Evolutionary conservation across 441 rosid species (phyloP), one percentile per base, ranked within the genome.

Genomic region (Melastoma candidum): DNA sequence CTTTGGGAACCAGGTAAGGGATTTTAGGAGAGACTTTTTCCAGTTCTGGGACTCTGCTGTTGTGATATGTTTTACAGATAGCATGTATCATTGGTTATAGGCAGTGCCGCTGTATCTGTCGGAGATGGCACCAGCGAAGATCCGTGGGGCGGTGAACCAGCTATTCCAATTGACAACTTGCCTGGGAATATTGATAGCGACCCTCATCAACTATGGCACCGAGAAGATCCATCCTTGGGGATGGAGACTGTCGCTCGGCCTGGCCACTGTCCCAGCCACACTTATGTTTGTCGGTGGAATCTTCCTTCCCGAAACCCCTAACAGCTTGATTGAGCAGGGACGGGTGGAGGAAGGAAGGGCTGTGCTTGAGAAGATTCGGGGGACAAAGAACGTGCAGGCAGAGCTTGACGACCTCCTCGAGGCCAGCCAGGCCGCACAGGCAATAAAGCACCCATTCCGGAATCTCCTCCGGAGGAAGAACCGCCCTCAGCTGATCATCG

Each of bases 21-120:
- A 6, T 36, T 36, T 36, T 36, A 36, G 1, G 8, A 1, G 7
- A 6, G 41, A 9, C 41, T 9, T 6, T 36, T 17, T 17, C 22
- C 22, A 9, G 8, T 36, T 36, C 8, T 4, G 41, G 41, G 41
- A 36, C 41, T 46, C 22, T 9, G 10, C 7, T 56, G 14, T 56
- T 6, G 13, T 8, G 26, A 11, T 4, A 17, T 17, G 22, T 17
- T 17, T 17, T 17, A 17, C 22, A 85, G 1, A 17, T 17, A 17
- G 22, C 22, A 17, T 17, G 22, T 17, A 17, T 17, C 22, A 17
- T 17, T 17, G 22, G 22, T 17, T 17, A 17, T 17, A 17, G 93
- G 92, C 97, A 14, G 95, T 90, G 57, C 92, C 95, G 0, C 51
- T 90, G 64, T 90, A 90, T 61, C 84, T 90, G 1, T 90, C 97